phyloP scores from a whole-genome alignment of 805 yeast genomes.

The Barnettozyma californica region DNA sequence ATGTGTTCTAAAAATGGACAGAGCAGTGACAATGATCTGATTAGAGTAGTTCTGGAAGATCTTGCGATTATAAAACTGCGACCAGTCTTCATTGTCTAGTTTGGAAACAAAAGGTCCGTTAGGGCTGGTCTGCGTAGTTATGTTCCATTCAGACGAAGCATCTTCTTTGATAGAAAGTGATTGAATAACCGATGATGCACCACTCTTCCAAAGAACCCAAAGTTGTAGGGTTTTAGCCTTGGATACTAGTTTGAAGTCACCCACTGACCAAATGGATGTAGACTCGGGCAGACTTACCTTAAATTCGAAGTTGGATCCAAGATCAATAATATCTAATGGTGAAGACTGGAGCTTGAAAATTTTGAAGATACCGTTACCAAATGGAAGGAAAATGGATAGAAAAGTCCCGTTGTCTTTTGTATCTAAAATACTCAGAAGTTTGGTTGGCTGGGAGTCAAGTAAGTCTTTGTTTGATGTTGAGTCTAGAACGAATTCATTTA shows the following conservation, averaged over 20 bases:
- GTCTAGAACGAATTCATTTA: constrained; percentile 12
- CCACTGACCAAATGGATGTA: constrained; percentile 41
- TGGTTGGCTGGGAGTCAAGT: constrained; percentile 29
- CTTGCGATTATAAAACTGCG: constrained; percentile 38
- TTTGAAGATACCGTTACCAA: constrained; percentile 39
- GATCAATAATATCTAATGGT: constrained; percentile 22
- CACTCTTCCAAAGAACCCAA: constrained; percentile 58
- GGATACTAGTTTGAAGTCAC: constrained; percentile 36
- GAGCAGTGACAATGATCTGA: constrained; percentile 45
- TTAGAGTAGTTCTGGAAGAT: constrained; percentile 49
- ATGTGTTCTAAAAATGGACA: constrained; percentile 45
- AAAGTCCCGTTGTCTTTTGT: constrained; percentile 9
- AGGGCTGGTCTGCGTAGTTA: constrained; percentile 10
- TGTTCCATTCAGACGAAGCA: constrained; percentile 19
- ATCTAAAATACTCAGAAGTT: constrained; percentile 22
- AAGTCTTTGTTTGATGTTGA: constrained; percentile 18
- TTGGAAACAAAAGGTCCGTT: constrained; percentile 13
- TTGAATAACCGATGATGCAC: constrained; percentile 45
- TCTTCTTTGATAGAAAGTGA: constrained; percentile 28
- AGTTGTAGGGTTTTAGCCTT: constrained; percentile 25
- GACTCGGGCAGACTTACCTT: constrained; percentile 29
- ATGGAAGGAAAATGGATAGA: constrained; percentile 37
- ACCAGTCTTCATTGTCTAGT: constrained; percentile 26
- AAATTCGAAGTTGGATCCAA: constrained; percentile 26
- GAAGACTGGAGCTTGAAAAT: constrained; percentile 28